phyloP scores from a whole-genome alignment of 2,329 filamentous ascomycete genomes.

The Colletotrichum tabaci region DNA sequence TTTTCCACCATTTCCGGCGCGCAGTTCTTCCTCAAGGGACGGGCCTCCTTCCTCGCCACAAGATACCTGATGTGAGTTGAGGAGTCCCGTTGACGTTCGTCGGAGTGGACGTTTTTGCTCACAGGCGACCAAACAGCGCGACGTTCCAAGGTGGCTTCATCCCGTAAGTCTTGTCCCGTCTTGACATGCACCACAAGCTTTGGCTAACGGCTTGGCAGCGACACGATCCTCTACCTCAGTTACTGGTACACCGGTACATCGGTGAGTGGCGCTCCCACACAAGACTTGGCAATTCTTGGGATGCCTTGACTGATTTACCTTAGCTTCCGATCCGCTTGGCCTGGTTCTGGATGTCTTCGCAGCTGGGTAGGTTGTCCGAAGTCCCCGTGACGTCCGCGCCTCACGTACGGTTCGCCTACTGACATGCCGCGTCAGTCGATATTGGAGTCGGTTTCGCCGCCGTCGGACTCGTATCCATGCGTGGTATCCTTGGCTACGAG shows the following conservation, averaged over 20 bases:
- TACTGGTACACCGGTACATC: constrained; percentile 78
- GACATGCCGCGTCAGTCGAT: constrained; percentile 46
- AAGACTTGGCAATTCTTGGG: too few relatives aligned
- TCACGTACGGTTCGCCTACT: background rate
- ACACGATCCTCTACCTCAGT: constrained; percentile 56
- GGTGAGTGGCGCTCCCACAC: constrained; percentile 47
- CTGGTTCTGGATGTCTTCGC: constrained; percentile 74
- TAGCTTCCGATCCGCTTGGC: constrained; percentile 75
- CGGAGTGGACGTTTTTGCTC: rapidly evolving
- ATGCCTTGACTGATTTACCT: constrained; percentile 24
- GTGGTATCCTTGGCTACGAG: constrained; percentile 65
- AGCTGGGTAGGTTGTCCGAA: constrained; percentile 44
- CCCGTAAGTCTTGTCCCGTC: constrained; percentile 46
- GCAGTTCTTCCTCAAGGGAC: constrained; percentile 53
- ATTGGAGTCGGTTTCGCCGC: constrained; percentile 70
- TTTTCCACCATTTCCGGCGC: constrained; percentile 39
- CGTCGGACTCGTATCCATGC: constrained; percentile 69
- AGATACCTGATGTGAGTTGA: constrained; percentile 57
- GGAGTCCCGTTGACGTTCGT: rapidly evolving
- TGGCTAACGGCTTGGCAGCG: constrained; percentile 24
- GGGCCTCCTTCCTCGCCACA: constrained; percentile 56
- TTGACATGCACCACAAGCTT: constrained; percentile 44
- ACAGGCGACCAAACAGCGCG: constrained; percentile 1
- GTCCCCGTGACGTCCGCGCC: too few relatives aligned
- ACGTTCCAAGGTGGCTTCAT: constrained; percentile 63